Percentiles rank a stretch among this genome's conserved stretches.
Evolutionary conservation across 2,329 filamentous ascomycete species (phyloP).

Genomic region (Myriosclerotinia duriaeana): DNA sequence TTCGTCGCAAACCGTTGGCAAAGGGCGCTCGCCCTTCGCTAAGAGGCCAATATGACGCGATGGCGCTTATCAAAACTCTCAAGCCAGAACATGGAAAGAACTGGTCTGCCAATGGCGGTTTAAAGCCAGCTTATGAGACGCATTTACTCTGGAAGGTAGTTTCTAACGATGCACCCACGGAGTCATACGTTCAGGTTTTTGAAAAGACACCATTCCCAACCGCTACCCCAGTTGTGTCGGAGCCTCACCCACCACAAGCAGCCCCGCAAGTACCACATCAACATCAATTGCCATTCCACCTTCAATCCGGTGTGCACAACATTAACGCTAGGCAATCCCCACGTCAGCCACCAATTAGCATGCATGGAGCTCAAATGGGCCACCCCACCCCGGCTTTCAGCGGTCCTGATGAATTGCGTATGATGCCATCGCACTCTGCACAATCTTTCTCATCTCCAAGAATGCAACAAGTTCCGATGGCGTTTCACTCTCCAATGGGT

Average conservation of each 20-base stretch:
- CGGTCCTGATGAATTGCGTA: constrained; percentile 75
- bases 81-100: constrained; percentile 57
- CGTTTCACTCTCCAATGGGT: constrained; percentile 70
- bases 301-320: constrained; percentile 70
- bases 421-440: constrained; percentile 81
- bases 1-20: constrained; percentile 70
- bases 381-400: constrained; percentile 67
- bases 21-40: constrained; percentile 55
- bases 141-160: constrained; percentile 78
- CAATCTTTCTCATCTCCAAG: constrained; percentile 86
- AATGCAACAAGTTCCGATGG: constrained; percentile 66
- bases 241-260: constrained; percentile 67
- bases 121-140: constrained; percentile 82
- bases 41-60: constrained; percentile 59
- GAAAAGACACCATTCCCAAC: constrained; percentile 61
- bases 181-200: constrained; percentile 76
- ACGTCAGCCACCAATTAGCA: constrained; percentile 74
- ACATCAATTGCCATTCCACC: constrained; percentile 78
- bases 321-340: constrained; percentile 69
- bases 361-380: constrained; percentile 70
- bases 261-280: constrained; percentile 76
- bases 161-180: constrained; percentile 68
- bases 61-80: constrained; percentile 56
- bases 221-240: constrained; percentile 53
- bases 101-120: constrained; percentile 75